phyloP scores from a whole-genome alignment of 2,329 filamentous ascomycete species.

The Sphaerulina musiva region DNA sequence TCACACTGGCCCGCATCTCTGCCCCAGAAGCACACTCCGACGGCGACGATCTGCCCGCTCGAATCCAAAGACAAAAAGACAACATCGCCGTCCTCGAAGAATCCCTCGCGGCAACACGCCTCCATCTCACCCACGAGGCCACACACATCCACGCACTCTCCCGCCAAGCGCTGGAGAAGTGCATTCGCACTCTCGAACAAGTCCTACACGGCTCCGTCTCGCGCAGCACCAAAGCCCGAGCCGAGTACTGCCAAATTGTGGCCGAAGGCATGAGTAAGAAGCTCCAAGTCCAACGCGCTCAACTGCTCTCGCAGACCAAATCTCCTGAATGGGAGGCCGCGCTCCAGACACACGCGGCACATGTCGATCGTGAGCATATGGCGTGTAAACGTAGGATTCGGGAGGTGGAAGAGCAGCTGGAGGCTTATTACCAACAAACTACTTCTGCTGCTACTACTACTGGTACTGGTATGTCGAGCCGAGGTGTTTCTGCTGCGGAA shows the following conservation, averaged over 20 bases:
- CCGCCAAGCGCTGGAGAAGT: constrained; percentile 34
- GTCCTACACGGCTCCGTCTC: constrained; percentile 42
- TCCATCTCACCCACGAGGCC: constrained; percentile 33
- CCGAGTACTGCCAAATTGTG: constrained; percentile 39
- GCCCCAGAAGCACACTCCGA: constrained; percentile 10
- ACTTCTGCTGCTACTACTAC: too few relatives aligned
- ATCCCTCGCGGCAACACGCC: constrained; percentile 28
- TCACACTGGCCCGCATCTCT: constrained; percentile 32
- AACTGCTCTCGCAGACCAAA: constrained; percentile 25
- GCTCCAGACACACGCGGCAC: constrained; percentile 31
- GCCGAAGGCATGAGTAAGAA: constrained; percentile 40
- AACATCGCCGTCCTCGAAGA: constrained; percentile 18
- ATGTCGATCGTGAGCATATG: constrained; percentile 29
- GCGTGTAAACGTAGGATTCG: constrained; percentile 31
- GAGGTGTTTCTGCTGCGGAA: constrained; percentile 32
- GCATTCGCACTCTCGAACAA: constrained; percentile 43
- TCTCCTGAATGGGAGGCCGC: constrained; percentile 25
- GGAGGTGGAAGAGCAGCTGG: constrained; percentile 33
- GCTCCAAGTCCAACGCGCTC: constrained; percentile 28
- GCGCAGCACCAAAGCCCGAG: constrained; percentile 37
- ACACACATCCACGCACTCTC: constrained; percentile 34
- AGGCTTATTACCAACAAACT: constrained; percentile 33
- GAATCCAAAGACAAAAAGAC: constrained; percentile 16
- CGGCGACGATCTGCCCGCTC: constrained; percentile 12
- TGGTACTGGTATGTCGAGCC: constrained; percentile 28